Base-by-base conservation (phyloP, 495 filamentous ascomycete species). In the Clohesyomyces aquaticus region DNA sequence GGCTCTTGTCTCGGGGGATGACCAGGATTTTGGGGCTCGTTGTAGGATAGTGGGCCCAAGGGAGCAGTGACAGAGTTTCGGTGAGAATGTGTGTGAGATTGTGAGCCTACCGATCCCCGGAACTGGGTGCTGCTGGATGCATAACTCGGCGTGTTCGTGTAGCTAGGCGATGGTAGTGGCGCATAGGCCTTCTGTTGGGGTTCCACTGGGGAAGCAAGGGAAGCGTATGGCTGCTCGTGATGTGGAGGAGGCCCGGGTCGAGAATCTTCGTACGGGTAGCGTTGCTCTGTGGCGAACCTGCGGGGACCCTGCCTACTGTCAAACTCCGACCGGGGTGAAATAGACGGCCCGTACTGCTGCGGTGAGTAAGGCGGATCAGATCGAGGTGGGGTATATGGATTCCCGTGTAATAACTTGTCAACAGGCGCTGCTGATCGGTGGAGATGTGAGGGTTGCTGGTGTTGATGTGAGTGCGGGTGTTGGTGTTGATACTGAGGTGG, bases 351-450 rank as follows among this genome's bases (percentile, higher is more conserved):
- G 59, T 60, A 68, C 23, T 73, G 58, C 50, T 68, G 65, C 1
- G 71, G 71, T 18, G 68, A 74, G 53, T 67, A 71, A 9, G 68
- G 56, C 45, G 70, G 64, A 32, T 74, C 72, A 16, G 72, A 75
- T 47, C 67, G 61, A 25, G 67, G 67, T 28, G 68, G 73, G 12
- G 70, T 72, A 46, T 71, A 69, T 14, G 66, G 69, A 45, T 75
- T 58, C 12, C 53, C 35, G 10, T 66, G 56, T 4, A 72, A 55
- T 4, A 72, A 49, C 45, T 72, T 72, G 35, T 66, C 67, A 4
- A 72, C 58, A 10, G 70, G 63, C n/a, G 70, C 67, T 18, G 63
- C 60, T 25, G 47, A 56, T 2, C 55, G 32, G 9, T 47, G 46
- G n/a, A 48, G 67, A 25, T 38, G 45, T 22, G 62, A 60, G 29